Conservation (phyloP, 495 filamentous ascomycete species). For the Evansstolkia leycettana region DNA sequence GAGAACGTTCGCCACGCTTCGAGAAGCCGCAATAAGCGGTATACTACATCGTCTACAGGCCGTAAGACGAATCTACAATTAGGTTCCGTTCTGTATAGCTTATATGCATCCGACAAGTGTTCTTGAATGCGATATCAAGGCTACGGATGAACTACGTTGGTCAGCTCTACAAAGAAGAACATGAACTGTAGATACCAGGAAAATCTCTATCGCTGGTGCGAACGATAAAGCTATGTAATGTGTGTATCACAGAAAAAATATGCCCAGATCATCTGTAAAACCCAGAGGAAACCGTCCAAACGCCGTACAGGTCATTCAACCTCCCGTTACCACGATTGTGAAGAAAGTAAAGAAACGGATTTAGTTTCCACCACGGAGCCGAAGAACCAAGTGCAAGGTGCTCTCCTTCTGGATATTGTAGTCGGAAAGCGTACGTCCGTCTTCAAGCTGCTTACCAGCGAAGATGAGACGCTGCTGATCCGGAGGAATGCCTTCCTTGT, state of each 20-base stretch:
- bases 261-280: slow-evolving; percentile 9
- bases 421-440: slow-evolving; percentile 71
- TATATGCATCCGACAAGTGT: no score
- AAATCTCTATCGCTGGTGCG: no score
- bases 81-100: no score
- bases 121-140: no score
- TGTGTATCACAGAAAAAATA: slow-evolving; percentile 12
- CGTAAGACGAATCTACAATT: no score
- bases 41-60: no score
- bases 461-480: slow-evolving; percentile 88
- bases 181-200: no score
- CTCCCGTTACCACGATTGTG: slow-evolving; percentile 8
- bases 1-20: no score
- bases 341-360: slow-evolving; percentile 4
- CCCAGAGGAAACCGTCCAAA: slow-evolving; percentile 25
- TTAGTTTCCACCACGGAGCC: slow-evolving; percentile 76
- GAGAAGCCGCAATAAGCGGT: no score
- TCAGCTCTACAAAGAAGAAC: no score
- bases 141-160: no score
- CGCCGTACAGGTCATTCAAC: slow-evolving; percentile 30
- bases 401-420: slow-evolving; percentile 95
- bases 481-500: slow-evolving; percentile 83
- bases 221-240: neutral
- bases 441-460: slow-evolving; percentile 83
- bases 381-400: slow-evolving; percentile 77